Evolutionary conservation across 768 basidiomycete genomes (phyloP), one percentile per base, ranked within the genome.

Genomic region (Cystobasidium tubakii): DNA sequence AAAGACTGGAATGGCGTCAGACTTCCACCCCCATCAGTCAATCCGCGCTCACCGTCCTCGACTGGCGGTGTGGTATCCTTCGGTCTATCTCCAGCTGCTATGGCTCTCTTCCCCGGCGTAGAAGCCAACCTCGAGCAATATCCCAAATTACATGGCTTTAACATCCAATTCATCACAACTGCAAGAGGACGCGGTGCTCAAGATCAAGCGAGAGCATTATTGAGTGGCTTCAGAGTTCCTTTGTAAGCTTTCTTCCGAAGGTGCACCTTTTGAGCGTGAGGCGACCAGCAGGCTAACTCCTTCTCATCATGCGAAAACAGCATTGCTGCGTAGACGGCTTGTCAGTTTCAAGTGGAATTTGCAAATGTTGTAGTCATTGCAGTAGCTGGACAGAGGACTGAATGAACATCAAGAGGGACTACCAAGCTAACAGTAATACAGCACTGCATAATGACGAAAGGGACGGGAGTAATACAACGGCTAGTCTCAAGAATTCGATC

Each of bases 61-160:
- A 90, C 91, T 1, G 85, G 89, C 0, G 94, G 96, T 64, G 91
- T 95, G 23, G 90, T 97, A 64, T 87, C 88, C 1, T 88, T 98
- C 77, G 95, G 95, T 62, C 84, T 99, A 1, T 87, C 89, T 0
- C 88, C 91, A 0, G 82, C 84, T 2, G 92, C 94, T 0, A 89
- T 99, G 86, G 87, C 85, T 7, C 85, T 94, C 77, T 99, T 97
- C 84, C 95, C 95, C 0, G 91, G 95, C 82, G 89, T 98, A 72
- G 95, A 98, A 83, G 88, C 92, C 81, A 96, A 96, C 80, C 81
- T 89, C 53, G 94, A 97, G 79, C 82, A 90, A 33, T 99, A 97
- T 80, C 91, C 92, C 4, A 86, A 86, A 76, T 80, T 86, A 57
- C 89, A 88, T 78, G 95, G 95, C 23, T 91, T 99, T 86, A 90